Conservation (phyloP, 169 alveolate genomes). For the Plasmodium sp. region DNA sequence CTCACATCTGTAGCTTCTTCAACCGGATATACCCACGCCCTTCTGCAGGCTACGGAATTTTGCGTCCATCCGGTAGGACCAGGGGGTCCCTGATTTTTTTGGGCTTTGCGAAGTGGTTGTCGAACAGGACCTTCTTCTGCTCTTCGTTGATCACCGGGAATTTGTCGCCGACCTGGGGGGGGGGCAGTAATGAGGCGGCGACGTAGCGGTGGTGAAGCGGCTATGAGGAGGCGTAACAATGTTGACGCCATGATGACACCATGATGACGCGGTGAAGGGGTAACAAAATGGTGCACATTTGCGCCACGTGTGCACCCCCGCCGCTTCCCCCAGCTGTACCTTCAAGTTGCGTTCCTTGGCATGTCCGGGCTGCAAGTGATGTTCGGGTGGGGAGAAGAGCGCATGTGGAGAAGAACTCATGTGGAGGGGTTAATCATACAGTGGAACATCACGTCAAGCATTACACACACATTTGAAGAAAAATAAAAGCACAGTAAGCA, state of each 20-base stretch:
- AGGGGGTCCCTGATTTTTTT: constrained; percentile 79
- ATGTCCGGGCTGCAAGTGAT: constrained; percentile 55
- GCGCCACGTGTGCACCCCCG: neutral
- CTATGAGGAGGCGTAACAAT: too few species aligned
- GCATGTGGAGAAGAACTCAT: neutral
- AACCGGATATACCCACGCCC: neutral
- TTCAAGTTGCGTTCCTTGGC: constrained; percentile 61
- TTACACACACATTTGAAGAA: neutral
- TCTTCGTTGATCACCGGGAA: constrained; percentile 53
- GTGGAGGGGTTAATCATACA: neutral
- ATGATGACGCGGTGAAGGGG: neutral
- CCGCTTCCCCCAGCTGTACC: constrained; percentile 9
- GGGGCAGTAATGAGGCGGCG: too few species aligned
- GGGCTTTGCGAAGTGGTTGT: constrained; percentile 82
- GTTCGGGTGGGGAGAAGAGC: neutral
- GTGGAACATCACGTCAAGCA: neutral
- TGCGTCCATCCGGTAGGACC: constrained; percentile 83
- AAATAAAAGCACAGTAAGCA: neutral
- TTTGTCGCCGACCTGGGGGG: constrained; percentile 58
- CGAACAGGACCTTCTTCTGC: constrained; percentile 63
- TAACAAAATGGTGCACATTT: neutral
- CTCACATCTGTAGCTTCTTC: neutral
- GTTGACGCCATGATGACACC: too few species aligned
- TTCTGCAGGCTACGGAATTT: constrained; percentile 11
- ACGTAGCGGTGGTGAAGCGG: neutral